Base-by-base conservation (phyloP, 176 grass and related monocot genomes). In the Thalia dealbata region DNA sequence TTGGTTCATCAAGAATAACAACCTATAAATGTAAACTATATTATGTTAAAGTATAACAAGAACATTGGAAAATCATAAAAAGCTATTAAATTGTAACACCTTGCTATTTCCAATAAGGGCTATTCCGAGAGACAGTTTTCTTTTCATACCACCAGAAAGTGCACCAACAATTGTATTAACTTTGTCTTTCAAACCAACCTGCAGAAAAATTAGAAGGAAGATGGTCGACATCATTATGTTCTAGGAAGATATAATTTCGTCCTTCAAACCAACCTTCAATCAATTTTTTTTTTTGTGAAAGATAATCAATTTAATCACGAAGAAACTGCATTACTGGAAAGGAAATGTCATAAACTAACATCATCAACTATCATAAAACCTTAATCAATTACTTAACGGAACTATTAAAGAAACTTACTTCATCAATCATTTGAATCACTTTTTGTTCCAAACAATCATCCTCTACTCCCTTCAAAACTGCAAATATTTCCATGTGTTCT, bases 121-220 rank as follows among this genome's bases (percentile, higher is more conserved):
- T 65, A 85, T 85, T 64, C 78, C 83, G 66, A 85, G 83, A 72
- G 83, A 85, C 23, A 85, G 54, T 71, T 85, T 85, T 61, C 83
- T 80, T 73, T 76, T 85, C 83, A 85, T 85, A 73, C 83, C 83
- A 75, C 83, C 83, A 58, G 83, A 85, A 80, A 85, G 83, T 66
- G 83, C 74, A 23, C 78, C 73, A 13, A 85, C 73, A 68, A 77
- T 63, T 67, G 77, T 76, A 43, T 71, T 81, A 61, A 62, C 28
- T 85, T 85, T 85, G 28, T 85, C 83, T 43, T 73, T 23, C 79
- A 85, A 80, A 29, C 83, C 83, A 80, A 85, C 77, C 83, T 84
- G 69, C 14, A 44, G 28, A 35, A 11, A 6, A 35, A 32, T 32
- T 50, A 52, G 44, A 67, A 77, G 46, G 23, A 64, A 61, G 52